These are phyloP conservation scores for Leptomonas pyrrhocoris DNA, from an alignment of 208 protist species.

Conservation along the genomic window DNA sequence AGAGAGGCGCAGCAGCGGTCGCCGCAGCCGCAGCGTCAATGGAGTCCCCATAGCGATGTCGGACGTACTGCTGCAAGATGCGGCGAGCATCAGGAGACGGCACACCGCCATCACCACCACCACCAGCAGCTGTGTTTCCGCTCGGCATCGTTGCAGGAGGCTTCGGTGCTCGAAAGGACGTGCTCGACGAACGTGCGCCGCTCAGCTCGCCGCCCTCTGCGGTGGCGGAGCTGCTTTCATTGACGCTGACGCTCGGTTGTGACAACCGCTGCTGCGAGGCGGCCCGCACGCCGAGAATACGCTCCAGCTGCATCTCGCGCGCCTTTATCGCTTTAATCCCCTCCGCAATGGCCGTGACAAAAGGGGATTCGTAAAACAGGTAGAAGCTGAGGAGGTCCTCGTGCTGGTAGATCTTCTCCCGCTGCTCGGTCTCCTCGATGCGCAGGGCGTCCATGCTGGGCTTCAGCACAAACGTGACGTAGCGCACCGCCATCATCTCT, in stretches of 20 bases:
- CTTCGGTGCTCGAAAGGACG: background rate
- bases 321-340: slow-evolving; percentile 44
- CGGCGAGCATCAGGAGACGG: slow-evolving; percentile 39
- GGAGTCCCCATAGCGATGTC: slow-evolving; percentile 18
- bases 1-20: background rate
- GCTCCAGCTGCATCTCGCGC: slow-evolving; percentile 48
- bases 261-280: background rate
- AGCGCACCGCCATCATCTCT: slow-evolving; percentile 82
- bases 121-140: background rate
- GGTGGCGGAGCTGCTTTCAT: background rate
- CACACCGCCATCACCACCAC: slow-evolving; percentile 1
- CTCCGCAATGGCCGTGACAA: slow-evolving; percentile 32
- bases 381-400: slow-evolving; percentile 66
- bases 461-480: slow-evolving; percentile 77
- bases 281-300: slow-evolving; percentile 12
- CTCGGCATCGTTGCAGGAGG: background rate
- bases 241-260: background rate
- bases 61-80: slow-evolving; percentile 61
- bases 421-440: slow-evolving; percentile 41
- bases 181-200: background rate
- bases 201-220: background rate
- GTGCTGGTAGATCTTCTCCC: slow-evolving; percentile 38
- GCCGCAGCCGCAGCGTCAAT: slow-evolving; percentile 12
- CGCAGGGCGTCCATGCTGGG: slow-evolving; percentile 70
- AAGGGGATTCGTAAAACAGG: slow-evolving; percentile 50